These are phyloP conservation scores for Globisporangium acanthophoron DNA, from an alignment of 352 stramenopile species.

Conservation along the genomic window DNA sequence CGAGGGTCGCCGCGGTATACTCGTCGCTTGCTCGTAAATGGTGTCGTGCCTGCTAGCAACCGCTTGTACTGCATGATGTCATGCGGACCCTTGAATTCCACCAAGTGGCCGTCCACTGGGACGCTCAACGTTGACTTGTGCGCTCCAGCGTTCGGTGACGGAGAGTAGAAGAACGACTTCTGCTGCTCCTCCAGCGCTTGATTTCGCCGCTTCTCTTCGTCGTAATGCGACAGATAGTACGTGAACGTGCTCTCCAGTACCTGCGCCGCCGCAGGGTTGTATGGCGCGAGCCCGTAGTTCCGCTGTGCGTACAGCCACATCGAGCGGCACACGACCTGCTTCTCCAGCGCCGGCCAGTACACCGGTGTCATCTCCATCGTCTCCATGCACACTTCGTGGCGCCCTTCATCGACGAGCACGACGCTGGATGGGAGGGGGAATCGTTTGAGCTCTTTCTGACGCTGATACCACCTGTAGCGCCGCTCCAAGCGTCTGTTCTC, in stretches of 20 bases:
- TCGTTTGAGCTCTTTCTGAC: slow-evolving; percentile 32
- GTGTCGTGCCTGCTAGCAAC: slow-evolving; percentile 64
- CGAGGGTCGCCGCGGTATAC: slow-evolving; percentile 75
- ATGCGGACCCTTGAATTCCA: slow-evolving; percentile 71
- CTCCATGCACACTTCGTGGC: slow-evolving; percentile 73
- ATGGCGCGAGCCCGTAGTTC: slow-evolving; percentile 81
- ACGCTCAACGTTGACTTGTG: slow-evolving; percentile 61
- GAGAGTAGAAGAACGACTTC: slow-evolving; percentile 42
- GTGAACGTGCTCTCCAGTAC: slow-evolving; percentile 60
- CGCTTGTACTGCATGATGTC: slow-evolving; percentile 85
- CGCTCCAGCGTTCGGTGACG: slow-evolving; percentile 10
- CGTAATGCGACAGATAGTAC: slow-evolving; percentile 70
- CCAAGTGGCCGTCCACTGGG: slow-evolving; percentile 70
- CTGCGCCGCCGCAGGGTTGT: slow-evolving; percentile 41
- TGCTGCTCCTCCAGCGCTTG: slow-evolving; percentile 40
- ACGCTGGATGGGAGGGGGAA: slow-evolving; percentile 39
- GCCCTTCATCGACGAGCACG: slow-evolving; percentile 78
- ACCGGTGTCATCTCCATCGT: slow-evolving; percentile 75
- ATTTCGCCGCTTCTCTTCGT: slow-evolving; percentile 54
- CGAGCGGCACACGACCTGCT: slow-evolving; percentile 62
- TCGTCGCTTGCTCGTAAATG: slow-evolving; percentile 74
- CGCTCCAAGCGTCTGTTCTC: slow-evolving; percentile 69
- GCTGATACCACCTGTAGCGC: slow-evolving; percentile 60
- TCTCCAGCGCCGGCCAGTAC: slow-evolving; percentile 72
- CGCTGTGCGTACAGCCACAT: slow-evolving; percentile 77